Conservation (phyloP, 768 basidiomycete species). For the Russula dissimulans region DNA sequence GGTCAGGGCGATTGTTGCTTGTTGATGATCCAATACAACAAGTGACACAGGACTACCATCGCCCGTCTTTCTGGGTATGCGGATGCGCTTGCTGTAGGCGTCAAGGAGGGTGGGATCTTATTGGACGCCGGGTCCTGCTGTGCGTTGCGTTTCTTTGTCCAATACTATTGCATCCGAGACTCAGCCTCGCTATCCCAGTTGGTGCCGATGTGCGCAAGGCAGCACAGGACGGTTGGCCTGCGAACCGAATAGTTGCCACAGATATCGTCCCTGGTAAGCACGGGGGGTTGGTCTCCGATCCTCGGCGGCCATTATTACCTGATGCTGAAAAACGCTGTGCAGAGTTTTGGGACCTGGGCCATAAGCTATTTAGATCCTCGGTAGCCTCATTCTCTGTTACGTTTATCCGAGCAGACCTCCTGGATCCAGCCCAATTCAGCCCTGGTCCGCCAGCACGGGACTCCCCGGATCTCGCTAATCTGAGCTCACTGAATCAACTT, state of each 20-base stretch:
- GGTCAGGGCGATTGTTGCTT: neutral
- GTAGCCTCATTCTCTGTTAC: slow-evolving; percentile 42
- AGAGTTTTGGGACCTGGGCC: slow-evolving; percentile 57
- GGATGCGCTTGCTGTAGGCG: slow-evolving; percentile 29
- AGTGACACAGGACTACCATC: slow-evolving; percentile 20
- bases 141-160: slow-evolving; percentile 21
- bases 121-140: slow-evolving; percentile 41
- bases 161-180: neutral
- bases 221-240: slow-evolving; percentile 35
- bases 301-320: neutral
- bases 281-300: too few relatives aligned
- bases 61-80: slow-evolving; percentile 23
- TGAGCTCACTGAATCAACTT: slow-evolving; percentile 37
- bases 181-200: slow-evolving; percentile 21
- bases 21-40: neutral
- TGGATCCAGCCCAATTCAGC: slow-evolving; percentile 23
- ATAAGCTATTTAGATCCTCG: slow-evolving; percentile 47
- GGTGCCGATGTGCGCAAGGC: slow-evolving; percentile 36
- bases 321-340: neutral
- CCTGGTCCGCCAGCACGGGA: neutral
- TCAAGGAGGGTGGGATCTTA: slow-evolving; percentile 29
- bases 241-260: slow-evolving; percentile 30
- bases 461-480: slow-evolving; percentile 25
- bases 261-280: slow-evolving; percentile 31
- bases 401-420: slow-evolving; percentile 47